A percentile compares a stretch with the other conserved stretches of the same genome.
Conservation (phyloP, 768 basidiomycete genomes). For the Rhodotorula paludigena region DNA sequence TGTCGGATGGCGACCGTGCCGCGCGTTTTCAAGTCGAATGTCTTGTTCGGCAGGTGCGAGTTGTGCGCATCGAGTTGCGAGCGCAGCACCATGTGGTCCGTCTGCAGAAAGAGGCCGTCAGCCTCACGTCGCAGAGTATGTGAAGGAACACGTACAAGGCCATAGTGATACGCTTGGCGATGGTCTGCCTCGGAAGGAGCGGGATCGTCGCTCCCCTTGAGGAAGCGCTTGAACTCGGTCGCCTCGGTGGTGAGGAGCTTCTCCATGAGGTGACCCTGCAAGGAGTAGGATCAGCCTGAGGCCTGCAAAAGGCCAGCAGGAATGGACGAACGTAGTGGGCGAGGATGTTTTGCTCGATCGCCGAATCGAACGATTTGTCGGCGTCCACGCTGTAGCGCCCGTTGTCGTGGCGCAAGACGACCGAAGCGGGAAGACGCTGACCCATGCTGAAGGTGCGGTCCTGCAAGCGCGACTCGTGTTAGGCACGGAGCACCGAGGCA, state of each 20-base stretch:
- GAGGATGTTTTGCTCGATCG: constrained; percentile 17
- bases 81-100: constrained; percentile 69
- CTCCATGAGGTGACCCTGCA: constrained; percentile 79
- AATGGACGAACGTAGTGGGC: constrained; percentile 21
- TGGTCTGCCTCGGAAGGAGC: constrained; percentile 45
- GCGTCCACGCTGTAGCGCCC: constrained; percentile 48
- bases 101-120: constrained; percentile 42
- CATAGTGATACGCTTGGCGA: constrained; percentile 76
- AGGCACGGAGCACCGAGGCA: background rate
- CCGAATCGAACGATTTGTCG: constrained; percentile 46
- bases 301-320: background rate
- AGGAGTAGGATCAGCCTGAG: background rate
- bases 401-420: constrained; percentile 59
- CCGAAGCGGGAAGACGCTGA: constrained; percentile 68
- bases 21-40: constrained; percentile 95
- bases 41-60: constrained; percentile 70
- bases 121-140: background rate
- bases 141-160: constrained; percentile 55
- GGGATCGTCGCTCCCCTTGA: constrained; percentile 46
- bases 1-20: constrained; percentile 76
- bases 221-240: constrained; percentile 59
- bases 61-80: constrained; percentile 91
- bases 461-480: constrained; percentile 47
- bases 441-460: constrained; percentile 65
- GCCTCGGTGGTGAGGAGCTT: constrained; percentile 70